Conservation (phyloP, 2,329 filamentous ascomycete species). For the Tolypocladium capitatum region DNA sequence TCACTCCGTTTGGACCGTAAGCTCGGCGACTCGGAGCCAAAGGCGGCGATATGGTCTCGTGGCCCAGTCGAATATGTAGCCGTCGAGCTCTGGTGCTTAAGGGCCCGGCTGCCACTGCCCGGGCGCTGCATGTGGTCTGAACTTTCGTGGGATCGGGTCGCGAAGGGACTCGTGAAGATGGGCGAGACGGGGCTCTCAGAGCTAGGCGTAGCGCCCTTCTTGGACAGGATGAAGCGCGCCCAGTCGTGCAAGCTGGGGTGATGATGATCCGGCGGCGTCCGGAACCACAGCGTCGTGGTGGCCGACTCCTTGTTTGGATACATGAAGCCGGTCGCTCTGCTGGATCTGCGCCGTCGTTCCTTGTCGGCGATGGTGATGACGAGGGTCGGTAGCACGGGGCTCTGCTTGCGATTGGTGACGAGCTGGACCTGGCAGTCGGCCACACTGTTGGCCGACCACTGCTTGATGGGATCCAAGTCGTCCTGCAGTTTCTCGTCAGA, state of each 20-base stretch:
- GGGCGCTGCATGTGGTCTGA: slow-evolving; percentile 29
- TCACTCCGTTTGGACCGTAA: slow-evolving; percentile 50
- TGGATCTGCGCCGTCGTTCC: slow-evolving; percentile 50
- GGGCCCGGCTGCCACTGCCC: slow-evolving; percentile 26
- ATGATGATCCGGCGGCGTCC: slow-evolving; percentile 37
- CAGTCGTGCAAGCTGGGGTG: slow-evolving; percentile 44
- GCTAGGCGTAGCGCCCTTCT: slow-evolving; percentile 27
- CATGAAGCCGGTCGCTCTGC: slow-evolving; percentile 44
- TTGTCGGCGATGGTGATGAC: slow-evolving; percentile 46
- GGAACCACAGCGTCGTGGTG: slow-evolving; percentile 41
- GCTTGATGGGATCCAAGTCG: slow-evolving; percentile 39
- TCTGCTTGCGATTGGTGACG: slow-evolving; percentile 48
- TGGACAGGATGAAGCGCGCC: slow-evolving; percentile 38
- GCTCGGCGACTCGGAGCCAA: slow-evolving; percentile 46
- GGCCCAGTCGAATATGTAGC: slow-evolving; percentile 33
- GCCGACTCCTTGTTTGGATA: slow-evolving; percentile 34
- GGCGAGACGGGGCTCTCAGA: slow-evolving; percentile 41
- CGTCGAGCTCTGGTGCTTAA: slow-evolving; percentile 35
- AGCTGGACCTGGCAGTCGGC: slow-evolving; percentile 46
- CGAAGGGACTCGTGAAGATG: slow-evolving; percentile 40
- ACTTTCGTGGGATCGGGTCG: slow-evolving; percentile 25
- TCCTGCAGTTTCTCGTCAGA: slow-evolving; percentile 17
- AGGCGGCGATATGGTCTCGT: slow-evolving; percentile 35
- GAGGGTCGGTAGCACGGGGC: slow-evolving; percentile 44
- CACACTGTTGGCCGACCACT: slow-evolving; percentile 38